Evolutionary conservation across 208 protist genomes (phyloP).

Genomic region (Trypanosoma boissoni): DNA sequence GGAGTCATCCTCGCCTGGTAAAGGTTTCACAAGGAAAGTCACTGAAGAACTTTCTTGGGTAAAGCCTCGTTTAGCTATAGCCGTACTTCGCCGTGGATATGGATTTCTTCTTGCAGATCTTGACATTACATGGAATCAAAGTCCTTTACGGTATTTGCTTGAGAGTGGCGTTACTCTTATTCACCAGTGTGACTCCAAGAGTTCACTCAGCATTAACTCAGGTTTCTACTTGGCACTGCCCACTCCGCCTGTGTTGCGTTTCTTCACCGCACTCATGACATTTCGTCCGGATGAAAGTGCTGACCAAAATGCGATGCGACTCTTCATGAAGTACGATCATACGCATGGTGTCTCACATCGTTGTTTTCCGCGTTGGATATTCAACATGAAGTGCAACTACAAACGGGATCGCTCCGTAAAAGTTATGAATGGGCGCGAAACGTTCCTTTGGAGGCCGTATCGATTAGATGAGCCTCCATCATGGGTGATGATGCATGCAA

Average conservation of each 20-base stretch:
- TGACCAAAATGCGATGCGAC: conserved; percentile 32
- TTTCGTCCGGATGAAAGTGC: conserved; percentile 25
- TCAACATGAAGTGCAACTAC: conserved; percentile 45
- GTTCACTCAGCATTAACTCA: conserved; percentile 23
- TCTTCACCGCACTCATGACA: conserved; percentile 24
- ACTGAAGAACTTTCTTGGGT: conserved; percentile 35
- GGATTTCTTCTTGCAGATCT: conserved; percentile 28
- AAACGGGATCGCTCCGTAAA: conserved; percentile 14
- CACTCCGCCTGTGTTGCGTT: neutral
- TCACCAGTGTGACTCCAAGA: conserved; percentile 28
- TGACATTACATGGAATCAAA: conserved; percentile 27
- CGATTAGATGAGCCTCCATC: conserved; percentile 2
- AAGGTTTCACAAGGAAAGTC: conserved; percentile 26
- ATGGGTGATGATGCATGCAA: conserved; percentile 33
- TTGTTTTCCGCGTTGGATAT: conserved; percentile 21
- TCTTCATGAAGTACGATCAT: conserved; percentile 31
- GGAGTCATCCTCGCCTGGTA: neutral
- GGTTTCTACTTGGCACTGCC: conserved; percentile 29
- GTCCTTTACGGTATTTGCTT: conserved; percentile 20
- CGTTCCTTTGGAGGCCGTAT: conserved; percentile 28
- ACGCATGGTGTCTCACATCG: conserved; percentile 22
- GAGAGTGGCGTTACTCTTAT: conserved; percentile 4
- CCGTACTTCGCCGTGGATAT: conserved; percentile 24
- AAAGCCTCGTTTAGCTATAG: conserved; percentile 30
- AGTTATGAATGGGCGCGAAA: conserved; percentile 12